Conservation (phyloP, 495 filamentous ascomycete species). For the Penicillium nucicola region DNA sequence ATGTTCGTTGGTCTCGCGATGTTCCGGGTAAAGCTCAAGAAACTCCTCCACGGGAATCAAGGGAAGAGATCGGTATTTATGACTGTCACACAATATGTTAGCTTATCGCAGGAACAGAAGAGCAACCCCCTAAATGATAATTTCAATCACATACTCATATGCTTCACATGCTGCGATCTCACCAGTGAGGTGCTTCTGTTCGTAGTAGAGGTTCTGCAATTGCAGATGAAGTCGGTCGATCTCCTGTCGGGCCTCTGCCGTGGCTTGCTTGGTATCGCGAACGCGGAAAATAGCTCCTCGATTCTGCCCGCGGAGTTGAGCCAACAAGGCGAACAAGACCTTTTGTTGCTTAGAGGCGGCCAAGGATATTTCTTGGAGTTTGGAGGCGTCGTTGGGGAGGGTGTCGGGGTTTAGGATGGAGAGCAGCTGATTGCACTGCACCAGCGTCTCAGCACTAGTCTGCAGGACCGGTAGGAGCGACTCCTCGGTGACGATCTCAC, state of each 20-base stretch:
- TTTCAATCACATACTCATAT: slow-evolving; percentile 87
- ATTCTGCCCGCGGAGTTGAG: slow-evolving; percentile 78
- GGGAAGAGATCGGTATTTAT: slow-evolving; percentile 82
- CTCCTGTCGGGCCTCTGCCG: slow-evolving; percentile 83
- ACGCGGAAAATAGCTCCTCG: slow-evolving; percentile 76
- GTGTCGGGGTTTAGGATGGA: slow-evolving; percentile 50
- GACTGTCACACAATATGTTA: slow-evolving; percentile 50
- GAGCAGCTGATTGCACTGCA: slow-evolving; percentile 72
- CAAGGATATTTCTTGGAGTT: slow-evolving; percentile 48
- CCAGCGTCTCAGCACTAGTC: slow-evolving; percentile 63
- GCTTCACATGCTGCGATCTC: slow-evolving; percentile 90
- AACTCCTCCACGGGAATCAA: slow-evolving; percentile 83
- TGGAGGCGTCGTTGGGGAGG: slow-evolving; percentile 30
- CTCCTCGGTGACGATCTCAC: slow-evolving; percentile 67
- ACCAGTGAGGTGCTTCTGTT: slow-evolving; percentile 83
- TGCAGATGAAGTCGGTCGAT: slow-evolving; percentile 89
- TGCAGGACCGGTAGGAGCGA: slow-evolving; percentile 68
- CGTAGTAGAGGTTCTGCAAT: slow-evolving; percentile 94
- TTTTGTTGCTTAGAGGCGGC: slow-evolving; percentile 77
- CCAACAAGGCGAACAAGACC: slow-evolving; percentile 71
- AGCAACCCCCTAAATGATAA: no score
- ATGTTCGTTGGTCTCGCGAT: slow-evolving; percentile 64
- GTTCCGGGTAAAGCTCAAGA: slow-evolving; percentile 71
- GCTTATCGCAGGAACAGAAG: background rate
- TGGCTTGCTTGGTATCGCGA: slow-evolving; percentile 80